Evolutionary conservation across 176 grass and related monocot species (phyloP), one percentile per base, ranked within the genome.

Genomic region (Elaeis guineensis): DNA sequence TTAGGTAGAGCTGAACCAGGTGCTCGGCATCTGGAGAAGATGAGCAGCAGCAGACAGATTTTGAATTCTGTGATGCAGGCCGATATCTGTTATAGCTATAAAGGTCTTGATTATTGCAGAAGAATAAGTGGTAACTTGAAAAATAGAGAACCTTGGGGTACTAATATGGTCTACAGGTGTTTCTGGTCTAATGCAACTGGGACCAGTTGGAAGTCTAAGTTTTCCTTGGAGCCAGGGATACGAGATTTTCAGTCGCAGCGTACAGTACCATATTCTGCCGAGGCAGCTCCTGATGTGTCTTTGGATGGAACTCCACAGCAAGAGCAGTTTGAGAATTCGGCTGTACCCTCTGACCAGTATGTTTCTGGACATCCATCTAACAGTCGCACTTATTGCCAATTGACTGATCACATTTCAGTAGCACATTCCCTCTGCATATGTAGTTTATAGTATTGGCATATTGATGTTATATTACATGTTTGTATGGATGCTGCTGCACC

Each of bases 141-240:
- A 21, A 71, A 28, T 60, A 19, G 57, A 9, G 17, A 71, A 28
- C 69, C 69, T 5, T 60, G 39, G 44, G 69, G 55, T 15, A 51
- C 35, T 56, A 60, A 71, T 71, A 71, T 71, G 69, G 7, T 60
- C 21, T 71, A 71, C 22, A 71, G 51, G 17, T 71, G 69, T 71
- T 71, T 71, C 22, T 71, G 69, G 69, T 61, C 69, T 51, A 60
- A 30, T 60, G 48, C 49, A 18, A 17, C 23, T 52, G 69, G 44
- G 21, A 59, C 16, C 17, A 28, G 25, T 17, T 71, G 69, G 69
- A 71, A 16, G 16, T 59, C 17, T 19, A 60, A 60, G 60, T 50
- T 55, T 51, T 25, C 68, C 4, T 8, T 51, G 8, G 68, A 71
- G 20, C 19, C 68, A 15, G 0, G n/a, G 66, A 3, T 32, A 4